A percentile compares a stretch with the other conserved stretches of the same genome.
Conservation (phyloP, 768 basidiomycete species). For the Leccinum truebloodii region DNA sequence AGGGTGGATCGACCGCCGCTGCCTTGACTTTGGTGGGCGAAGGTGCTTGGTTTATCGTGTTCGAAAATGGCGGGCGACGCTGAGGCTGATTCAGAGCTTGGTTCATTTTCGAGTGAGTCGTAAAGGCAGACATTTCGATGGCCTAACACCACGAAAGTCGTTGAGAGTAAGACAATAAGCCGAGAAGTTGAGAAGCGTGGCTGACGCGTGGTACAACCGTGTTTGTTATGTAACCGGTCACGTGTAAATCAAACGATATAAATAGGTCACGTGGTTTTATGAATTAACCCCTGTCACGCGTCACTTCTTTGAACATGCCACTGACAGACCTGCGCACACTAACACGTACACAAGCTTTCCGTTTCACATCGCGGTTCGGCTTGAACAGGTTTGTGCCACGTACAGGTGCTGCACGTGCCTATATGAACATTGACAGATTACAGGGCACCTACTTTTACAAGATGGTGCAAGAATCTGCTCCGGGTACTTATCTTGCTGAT, state of each 20-base stretch:
- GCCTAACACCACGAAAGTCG: slow-evolving; percentile 50
- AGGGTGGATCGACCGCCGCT: slow-evolving; percentile 56
- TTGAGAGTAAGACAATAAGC: neutral
- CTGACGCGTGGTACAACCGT: slow-evolving; percentile 24
- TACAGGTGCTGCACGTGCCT: neutral
- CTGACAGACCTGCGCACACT: slow-evolving; percentile 1
- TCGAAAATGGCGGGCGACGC: slow-evolving; percentile 45
- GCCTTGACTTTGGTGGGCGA: slow-evolving; percentile 41
- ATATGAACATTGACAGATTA: neutral
- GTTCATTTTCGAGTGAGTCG: slow-evolving; percentile 38
- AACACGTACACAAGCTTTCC: neutral
- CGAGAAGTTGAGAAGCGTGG: slow-evolving; percentile 7
- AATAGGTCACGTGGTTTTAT: slow-evolving; percentile 3
- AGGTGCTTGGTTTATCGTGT: slow-evolving; percentile 37
- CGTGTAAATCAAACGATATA: neutral
- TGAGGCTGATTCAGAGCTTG: slow-evolving; percentile 31
- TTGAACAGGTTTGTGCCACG: slow-evolving; percentile 3
- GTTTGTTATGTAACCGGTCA: slow-evolving; percentile 28
- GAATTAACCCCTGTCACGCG: slow-evolving; percentile 23
- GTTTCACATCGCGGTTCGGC: neutral
- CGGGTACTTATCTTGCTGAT: slow-evolving; percentile 1
- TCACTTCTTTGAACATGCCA: neutral
- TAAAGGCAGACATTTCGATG: slow-evolving; percentile 39
- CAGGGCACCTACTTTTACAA: slow-evolving; percentile 5
- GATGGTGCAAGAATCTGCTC: neutral